Base-by-base conservation (phyloP, 129 eudicot genomes). In the Artemisia tridentata region DNA sequence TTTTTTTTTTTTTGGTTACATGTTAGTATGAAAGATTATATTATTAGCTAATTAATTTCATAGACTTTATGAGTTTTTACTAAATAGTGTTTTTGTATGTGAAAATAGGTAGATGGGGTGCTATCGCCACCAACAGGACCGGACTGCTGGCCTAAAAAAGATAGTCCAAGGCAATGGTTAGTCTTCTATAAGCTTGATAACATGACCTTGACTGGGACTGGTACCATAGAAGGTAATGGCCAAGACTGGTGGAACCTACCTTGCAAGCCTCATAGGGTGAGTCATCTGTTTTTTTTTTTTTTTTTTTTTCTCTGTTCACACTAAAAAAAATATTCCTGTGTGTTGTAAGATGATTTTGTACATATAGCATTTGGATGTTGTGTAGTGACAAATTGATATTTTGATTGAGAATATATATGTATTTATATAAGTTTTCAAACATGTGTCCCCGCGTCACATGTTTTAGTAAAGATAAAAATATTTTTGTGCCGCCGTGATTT, bases 241-340 rank as follows among this genome's bases (percentile, higher is more conserved):
- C 78, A 90, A 13, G 71, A 87, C 38, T 95, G 99, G 99, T 95
- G 99, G 99, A 89, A 90, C 3, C 99, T 95, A 47, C 99, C 99
- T 38, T 95, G 99, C 86, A 95, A 95, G 76, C 99, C 99, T 63
- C 96, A 90, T 60, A 69, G 69, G 90, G 96, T 89, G 84, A 27
- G 1, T 72, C 21, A 15, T 69, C 20, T 48, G 47, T 15, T 6
- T 27, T 49, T 15, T 64, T 43, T 4, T 58, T 11, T 9, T 4
- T 11, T 64, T 18, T 5, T 58, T 11, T 9, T 1, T 11, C 4
- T 58, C 5, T 3, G 8, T 59, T 59, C 16, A 12, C 25, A 59
- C 38, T 16, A 5, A 16, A 16, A 63, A 20, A 59, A 20, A 17
- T 58, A 58, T 58, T 38, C 45, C 45, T 38, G 45, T 38, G 1